Evolutionary conservation across 495 filamentous ascomycete genomes (phyloP), one percentile per base, ranked within the genome.

Genomic region (Annulohypoxylon stygium): DNA sequence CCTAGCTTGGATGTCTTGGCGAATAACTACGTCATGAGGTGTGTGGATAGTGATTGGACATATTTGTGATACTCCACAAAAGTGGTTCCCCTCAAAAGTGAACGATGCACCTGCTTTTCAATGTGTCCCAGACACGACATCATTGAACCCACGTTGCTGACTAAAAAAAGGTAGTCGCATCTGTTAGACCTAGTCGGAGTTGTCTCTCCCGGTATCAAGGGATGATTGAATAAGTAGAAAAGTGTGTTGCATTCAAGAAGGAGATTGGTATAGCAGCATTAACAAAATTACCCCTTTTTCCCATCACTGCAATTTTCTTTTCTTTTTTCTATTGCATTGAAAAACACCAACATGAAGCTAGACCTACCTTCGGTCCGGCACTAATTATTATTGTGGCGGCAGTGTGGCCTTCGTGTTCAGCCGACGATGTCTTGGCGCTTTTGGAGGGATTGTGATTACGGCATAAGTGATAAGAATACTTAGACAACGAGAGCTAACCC

Each of bases 121-220:
- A 68, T 54, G 53, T 18, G 23, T 34, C 72, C 63, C 70, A 75
- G 72, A 75, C 67, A 70, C 72, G 58, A 75, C 72, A 75, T 75
- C 72, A 75, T 75, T 53, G 71, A 70, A 45, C 61, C 59, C 58
- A 69, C 26, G 62, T 54, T 61, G 55, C 48, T 53, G 65, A 70
- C 50, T 70, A 59, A 69, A 75, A 61, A 60, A 47, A 47, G 18
- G 43, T 47, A 20, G 55, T 4, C 33, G 48, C 10, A 50, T 8
- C 16, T 50, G 20, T 23, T 23, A 23, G 20, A 23, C 20, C 20
- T 33, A 60, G 64, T 60, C 72, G 72, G 72, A 71, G 59, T 61
- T 71, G 45, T 65, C 59, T 68, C 63, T 70, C 64, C 72, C 72
- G 72, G 72, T 75, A 67, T 75, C 72, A 75, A 75, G 72, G 72